phyloP scores from a whole-genome alignment of 2,329 filamentous ascomycete species.

The Fusarium scirpi region DNA sequence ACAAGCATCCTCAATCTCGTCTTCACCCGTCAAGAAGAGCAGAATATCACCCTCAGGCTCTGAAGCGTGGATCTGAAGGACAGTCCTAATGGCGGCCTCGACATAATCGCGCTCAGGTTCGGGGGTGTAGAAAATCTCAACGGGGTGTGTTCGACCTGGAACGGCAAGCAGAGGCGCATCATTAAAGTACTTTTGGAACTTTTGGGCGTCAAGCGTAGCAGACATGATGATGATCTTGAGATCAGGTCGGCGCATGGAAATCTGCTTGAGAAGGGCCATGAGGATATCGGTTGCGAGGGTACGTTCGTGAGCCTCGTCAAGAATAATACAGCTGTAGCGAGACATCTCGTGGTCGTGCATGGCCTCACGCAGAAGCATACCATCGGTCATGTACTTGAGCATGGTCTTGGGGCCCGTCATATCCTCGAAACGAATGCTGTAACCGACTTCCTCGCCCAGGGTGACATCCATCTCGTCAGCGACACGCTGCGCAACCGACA shows the following conservation, averaged over 20 bases:
- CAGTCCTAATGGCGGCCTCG: conserved; percentile 92
- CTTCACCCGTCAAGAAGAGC: conserved; percentile 95
- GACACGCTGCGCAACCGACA: conserved; percentile 98
- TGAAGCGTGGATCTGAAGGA: conserved; percentile 94
- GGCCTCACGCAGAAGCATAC: conserved; percentile 96
- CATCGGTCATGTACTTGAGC: conserved; percentile 99
- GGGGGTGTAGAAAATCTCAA: conserved; percentile 98
- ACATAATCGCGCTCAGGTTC: conserved; percentile 97
- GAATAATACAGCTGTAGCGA: conserved; percentile 96
- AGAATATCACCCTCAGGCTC: conserved; percentile 94
- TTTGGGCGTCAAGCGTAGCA: conserved; percentile 95
- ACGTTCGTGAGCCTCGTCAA: conserved; percentile 98
- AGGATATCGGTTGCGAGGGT: conserved; percentile 97
- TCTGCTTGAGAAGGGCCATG: conserved; percentile 95
- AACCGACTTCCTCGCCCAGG: conserved; percentile 94
- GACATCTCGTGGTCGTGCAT: conserved; percentile 95
- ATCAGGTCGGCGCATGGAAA: conserved; percentile 83
- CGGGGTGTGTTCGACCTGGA: conserved; percentile 92
- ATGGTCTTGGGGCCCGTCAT: conserved; percentile 88
- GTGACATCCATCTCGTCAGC: conserved; percentile 95
- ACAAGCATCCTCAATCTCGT: conserved; percentile 97
- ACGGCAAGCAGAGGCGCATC: conserved; percentile 93
- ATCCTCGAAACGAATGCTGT: conserved; percentile 99
- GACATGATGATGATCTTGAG: conserved; percentile 99
- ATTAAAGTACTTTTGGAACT: conserved; percentile 98